These are phyloP conservation scores for Cardamine occulta DNA, from an alignment of 345 rosid genomes.

Conservation along the genomic window DNA sequence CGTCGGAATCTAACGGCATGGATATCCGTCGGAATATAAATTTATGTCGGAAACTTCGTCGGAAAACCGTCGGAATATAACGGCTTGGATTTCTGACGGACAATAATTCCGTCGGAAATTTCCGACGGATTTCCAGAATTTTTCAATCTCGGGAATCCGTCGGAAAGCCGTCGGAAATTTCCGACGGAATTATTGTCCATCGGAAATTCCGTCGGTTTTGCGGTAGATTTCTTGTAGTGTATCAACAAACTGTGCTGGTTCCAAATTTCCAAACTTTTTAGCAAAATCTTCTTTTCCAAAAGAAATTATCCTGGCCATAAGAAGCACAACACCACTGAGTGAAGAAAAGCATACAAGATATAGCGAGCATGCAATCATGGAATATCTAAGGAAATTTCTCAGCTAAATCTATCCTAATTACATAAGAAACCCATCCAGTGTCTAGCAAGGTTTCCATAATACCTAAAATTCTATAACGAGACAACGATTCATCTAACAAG, in stretches of 20 bases:
- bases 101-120: too few species aligned
- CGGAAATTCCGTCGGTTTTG: too few species aligned
- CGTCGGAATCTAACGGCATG: too few species aligned
- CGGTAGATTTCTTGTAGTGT: too few species aligned
- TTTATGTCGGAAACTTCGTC: too few species aligned
- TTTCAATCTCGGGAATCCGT: too few species aligned
- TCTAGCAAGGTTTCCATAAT: not conserved
- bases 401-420: conserved; percentile 5
- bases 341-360: conserved; percentile 8
- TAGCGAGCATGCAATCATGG: not conserved
- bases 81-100: too few species aligned
- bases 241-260: conserved; percentile 92
- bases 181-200: too few species aligned
- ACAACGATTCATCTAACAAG: conserved; percentile 19
- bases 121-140: too few species aligned
- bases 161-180: too few species aligned
- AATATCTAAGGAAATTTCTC: conserved; percentile 10
- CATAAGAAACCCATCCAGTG: not conserved
- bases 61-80: too few species aligned
- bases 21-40: too few species aligned
- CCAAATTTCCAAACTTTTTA: conserved; percentile 66
- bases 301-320: conserved; percentile 76
- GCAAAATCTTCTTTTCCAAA: conserved; percentile 95
- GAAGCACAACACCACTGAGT: conserved; percentile 30
- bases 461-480: not conserved